Evolutionary conservation across 2,329 filamentous ascomycete species (phyloP).

Genomic region (Pseudogymnoascus sp.): DNA sequence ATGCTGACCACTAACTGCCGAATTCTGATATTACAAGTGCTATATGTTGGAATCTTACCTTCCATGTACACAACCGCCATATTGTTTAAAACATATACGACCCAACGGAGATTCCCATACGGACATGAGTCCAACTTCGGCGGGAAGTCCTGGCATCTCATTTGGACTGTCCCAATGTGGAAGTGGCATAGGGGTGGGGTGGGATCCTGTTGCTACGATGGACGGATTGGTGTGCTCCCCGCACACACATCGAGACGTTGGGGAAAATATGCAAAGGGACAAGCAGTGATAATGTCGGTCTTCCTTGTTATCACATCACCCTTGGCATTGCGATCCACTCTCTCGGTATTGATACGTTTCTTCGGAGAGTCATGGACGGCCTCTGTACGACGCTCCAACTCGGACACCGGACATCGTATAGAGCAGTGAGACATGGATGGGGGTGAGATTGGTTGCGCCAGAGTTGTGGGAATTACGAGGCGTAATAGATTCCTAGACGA

Average conservation of each 20-base stretch:
- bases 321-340: not conserved
- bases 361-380: not conserved
- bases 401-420: not conserved
- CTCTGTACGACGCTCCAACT: not conserved
- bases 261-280: not conserved
- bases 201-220: not conserved
- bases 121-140: not conserved
- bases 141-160: not conserved
- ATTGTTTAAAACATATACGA: not conserved
- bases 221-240: not conserved
- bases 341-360: not conserved
- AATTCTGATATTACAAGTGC: not conserved
- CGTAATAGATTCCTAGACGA: not conserved
- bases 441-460: not conserved
- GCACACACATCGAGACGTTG: not conserved
- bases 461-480: not conserved
- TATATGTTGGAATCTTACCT: not conserved
- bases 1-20: not conserved
- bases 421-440: not conserved
- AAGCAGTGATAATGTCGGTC: not conserved
- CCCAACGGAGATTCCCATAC: not conserved
- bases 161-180: not conserved
- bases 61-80: not conserved
- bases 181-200: not conserved
- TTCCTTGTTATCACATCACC: conserved; percentile 3